Evolutionary conservation across 345 rosid species (phyloP).

Genomic region (Eucalyptus curtisii): DNA sequence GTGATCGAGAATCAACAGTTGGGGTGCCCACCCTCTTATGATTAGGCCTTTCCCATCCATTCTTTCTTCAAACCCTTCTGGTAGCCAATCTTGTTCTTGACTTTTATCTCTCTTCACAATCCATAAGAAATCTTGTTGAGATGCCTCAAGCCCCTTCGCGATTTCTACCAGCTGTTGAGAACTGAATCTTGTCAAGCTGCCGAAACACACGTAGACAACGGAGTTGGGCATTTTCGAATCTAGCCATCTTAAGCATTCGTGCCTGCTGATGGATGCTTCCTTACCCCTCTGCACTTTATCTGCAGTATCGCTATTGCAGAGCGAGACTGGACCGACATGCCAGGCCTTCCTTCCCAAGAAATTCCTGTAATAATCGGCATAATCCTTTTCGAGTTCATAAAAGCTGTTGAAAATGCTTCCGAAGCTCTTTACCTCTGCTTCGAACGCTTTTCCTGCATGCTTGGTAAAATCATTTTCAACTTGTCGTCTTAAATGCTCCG

Average conservation of each 20-base stretch:
- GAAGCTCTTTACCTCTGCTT: too few relatives aligned
- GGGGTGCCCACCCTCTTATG: slow-evolving; percentile 10
- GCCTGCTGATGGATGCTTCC: slow-evolving; percentile 5
- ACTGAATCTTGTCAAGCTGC: slow-evolving; percentile 15
- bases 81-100: too few relatives aligned
- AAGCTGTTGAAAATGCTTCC: too few relatives aligned
- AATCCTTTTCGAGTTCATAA: too few relatives aligned
- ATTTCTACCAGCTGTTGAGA: slow-evolving; percentile 11
- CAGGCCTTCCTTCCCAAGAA: too few relatives aligned
- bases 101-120: not conserved
- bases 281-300: slow-evolving; percentile 16
- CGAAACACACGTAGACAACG: slow-evolving; percentile 33
- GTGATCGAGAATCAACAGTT: slow-evolving; percentile 11
- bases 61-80: slow-evolving; percentile 16
- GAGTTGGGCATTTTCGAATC: slow-evolving; percentile 26
- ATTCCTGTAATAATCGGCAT: too few relatives aligned
- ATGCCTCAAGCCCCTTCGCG: not conserved
- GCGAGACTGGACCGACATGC: too few relatives aligned
- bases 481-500: not conserved
- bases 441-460: too few relatives aligned
- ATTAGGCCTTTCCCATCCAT: not conserved
- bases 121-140: not conserved
- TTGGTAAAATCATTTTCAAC: too few relatives aligned
- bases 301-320: too few relatives aligned
- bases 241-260: slow-evolving; percentile 20